Percentiles rank a stretch among this genome's conserved stretches.
Evolutionary conservation across 1,139 yeast genomes (phyloP).

Genomic region (Yamadazyma sp.): DNA sequence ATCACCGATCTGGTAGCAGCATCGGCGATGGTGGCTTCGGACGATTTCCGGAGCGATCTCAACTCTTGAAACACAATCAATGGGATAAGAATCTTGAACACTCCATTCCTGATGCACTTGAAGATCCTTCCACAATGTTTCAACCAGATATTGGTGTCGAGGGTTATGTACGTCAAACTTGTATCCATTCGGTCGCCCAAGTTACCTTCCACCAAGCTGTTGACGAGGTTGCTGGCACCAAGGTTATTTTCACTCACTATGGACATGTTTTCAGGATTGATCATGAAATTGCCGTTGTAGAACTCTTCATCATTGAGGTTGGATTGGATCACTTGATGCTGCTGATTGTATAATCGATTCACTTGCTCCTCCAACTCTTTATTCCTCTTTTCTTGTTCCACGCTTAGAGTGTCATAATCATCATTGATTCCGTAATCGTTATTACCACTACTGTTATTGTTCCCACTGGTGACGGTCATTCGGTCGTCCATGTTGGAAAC

Average conservation of each 20-base stretch:
- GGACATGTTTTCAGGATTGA: conserved; percentile 22
- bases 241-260: conserved; percentile 12
- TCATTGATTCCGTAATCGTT: conserved; percentile 6
- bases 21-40: conserved; percentile 74
- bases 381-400: conserved; percentile 11
- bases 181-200: conserved; percentile 55
- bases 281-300: conserved; percentile 26
- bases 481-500: conserved; percentile 10
- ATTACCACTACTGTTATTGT: conserved; percentile 3
- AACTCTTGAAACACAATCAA: conserved; percentile 77
- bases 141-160: conserved; percentile 80
- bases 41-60: conserved; percentile 69
- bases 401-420: conserved; percentile 10
- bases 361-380: conserved; percentile 22
- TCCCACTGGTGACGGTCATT: conserved; percentile 5
- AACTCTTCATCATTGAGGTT: conserved; percentile 20
- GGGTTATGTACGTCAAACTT: conserved; percentile 56
- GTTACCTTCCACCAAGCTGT: conserved; percentile 30
- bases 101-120: conserved; percentile 63
- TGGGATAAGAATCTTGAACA: conserved; percentile 62
- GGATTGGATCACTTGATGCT: conserved; percentile 14
- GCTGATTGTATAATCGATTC: conserved; percentile 18
- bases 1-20: conserved; percentile 81
- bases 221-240: conserved; percentile 4
- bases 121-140: conserved; percentile 76